phyloP scores from a whole-genome alignment of 1,139 yeast genomes.

The Kluyveromyces marxianus region DNA sequence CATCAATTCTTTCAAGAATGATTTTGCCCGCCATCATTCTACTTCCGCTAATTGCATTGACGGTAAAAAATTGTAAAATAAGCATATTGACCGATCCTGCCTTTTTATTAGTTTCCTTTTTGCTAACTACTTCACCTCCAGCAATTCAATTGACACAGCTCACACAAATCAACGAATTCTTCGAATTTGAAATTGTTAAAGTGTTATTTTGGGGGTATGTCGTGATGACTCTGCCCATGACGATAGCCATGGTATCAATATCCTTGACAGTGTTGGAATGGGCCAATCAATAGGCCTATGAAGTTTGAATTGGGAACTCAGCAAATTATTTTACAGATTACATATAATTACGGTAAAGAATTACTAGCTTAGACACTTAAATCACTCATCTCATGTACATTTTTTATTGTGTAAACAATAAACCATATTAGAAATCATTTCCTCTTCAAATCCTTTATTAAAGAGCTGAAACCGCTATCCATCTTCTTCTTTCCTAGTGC shows the following conservation, averaged over 20 bases:
- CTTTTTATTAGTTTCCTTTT: slow-evolving; percentile 66
- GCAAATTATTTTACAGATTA: neutral
- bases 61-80: slow-evolving; percentile 53
- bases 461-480: slow-evolving; percentile 45
- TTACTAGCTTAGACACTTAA: neutral
- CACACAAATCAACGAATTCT: slow-evolving; percentile 67
- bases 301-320: neutral
- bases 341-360: neutral
- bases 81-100: slow-evolving; percentile 81
- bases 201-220: slow-evolving; percentile 86
- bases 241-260: slow-evolving; percentile 1
- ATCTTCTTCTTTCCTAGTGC: slow-evolving; percentile 34
- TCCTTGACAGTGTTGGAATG: slow-evolving; percentile 1
- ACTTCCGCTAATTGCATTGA: slow-evolving; percentile 58
- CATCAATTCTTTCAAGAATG: slow-evolving; percentile 69
- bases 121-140: slow-evolving; percentile 73
- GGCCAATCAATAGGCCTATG: neutral
- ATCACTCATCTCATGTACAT: neutral
- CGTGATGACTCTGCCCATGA: slow-evolving; percentile 57
- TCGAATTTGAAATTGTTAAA: slow-evolving; percentile 78
- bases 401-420: neutral
- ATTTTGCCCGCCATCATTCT: slow-evolving; percentile 62
- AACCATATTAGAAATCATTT: slow-evolving; percentile 7
- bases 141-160: slow-evolving; percentile 81
- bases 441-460: slow-evolving; percentile 44